phyloP scores from a whole-genome alignment of 2,329 filamentous ascomycete genomes.

The Thyridium curvatum region DNA sequence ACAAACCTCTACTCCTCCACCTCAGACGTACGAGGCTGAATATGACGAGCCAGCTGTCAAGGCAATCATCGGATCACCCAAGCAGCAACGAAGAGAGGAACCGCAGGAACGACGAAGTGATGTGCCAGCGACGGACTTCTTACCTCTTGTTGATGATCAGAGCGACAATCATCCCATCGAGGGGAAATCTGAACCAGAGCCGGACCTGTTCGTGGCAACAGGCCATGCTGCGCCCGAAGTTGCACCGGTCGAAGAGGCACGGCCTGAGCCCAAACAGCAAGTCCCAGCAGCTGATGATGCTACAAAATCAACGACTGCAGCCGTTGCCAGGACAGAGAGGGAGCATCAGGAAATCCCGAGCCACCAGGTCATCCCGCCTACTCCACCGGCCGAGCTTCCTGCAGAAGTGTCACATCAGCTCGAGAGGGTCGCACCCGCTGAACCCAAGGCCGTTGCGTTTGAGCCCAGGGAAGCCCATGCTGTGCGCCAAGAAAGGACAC shows the following conservation, averaged over 20 bases:
- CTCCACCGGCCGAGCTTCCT: slow-evolving; percentile 5
- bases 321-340: no score
- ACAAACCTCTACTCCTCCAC: not conserved
- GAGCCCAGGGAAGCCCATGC: slow-evolving; percentile 6
- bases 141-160: no score
- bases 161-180: no score
- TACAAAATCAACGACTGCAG: no score
- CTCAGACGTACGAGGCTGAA: slow-evolving; percentile 2
- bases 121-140: slow-evolving; percentile 7
- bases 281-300: no score
- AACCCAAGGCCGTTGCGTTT: slow-evolving; percentile 4
- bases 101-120: slow-evolving; percentile 17
- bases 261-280: no score
- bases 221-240: no score
- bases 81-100: slow-evolving; percentile 5
- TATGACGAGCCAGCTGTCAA: slow-evolving; percentile 13
- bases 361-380: not conserved
- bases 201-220: no score
- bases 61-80: slow-evolving; percentile 12
- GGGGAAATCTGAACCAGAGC: no score
- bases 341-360: no score
- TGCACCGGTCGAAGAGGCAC: no score
- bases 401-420: slow-evolving; percentile 4
- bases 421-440: slow-evolving; percentile 5
- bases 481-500: slow-evolving; percentile 25